phyloP scores from a whole-genome alignment of 345 rosid species.

The Salix dunnii region DNA sequence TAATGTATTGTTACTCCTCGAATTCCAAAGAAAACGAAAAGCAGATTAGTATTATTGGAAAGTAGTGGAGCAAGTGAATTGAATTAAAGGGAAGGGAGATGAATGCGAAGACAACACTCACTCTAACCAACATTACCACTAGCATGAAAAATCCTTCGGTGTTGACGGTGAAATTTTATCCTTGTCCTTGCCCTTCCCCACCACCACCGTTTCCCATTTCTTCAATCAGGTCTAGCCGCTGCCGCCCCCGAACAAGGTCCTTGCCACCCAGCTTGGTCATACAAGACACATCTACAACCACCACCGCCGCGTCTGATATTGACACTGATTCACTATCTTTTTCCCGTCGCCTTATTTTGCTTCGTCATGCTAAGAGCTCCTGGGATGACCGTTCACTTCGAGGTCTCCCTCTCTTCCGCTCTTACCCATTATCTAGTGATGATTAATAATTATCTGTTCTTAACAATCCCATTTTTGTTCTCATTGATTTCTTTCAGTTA shows the following conservation, averaged over 20 bases:
- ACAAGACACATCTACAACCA: background rate
- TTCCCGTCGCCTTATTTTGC: conserved; percentile 82
- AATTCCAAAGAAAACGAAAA: background rate
- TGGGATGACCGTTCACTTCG: conserved; percentile 63
- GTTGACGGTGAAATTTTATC: background rate
- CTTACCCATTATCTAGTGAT: background rate
- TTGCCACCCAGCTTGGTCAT: background rate
- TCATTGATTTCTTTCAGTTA: background rate
- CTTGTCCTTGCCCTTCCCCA: background rate
- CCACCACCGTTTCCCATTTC: background rate
- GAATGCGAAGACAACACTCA: background rate
- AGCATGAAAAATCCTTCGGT: background rate
- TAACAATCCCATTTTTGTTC: background rate
- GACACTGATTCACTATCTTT: conserved; percentile 15
- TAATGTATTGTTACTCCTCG: too few species aligned
- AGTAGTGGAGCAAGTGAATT: background rate
- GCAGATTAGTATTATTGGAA: background rate
- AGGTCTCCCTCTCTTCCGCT: conserved; percentile 33
- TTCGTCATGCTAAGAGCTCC: conserved; percentile 93
- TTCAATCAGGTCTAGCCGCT: background rate
- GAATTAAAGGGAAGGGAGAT: background rate
- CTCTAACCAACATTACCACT: background rate
- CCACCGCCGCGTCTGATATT: background rate
- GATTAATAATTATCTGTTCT: too few species aligned
- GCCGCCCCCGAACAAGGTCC: background rate